A percentile compares a stretch with the other conserved stretches of the same genome.
Conservation (phyloP, 2,329 filamentous ascomycete genomes). For the Drechslerella dactyloides region DNA sequence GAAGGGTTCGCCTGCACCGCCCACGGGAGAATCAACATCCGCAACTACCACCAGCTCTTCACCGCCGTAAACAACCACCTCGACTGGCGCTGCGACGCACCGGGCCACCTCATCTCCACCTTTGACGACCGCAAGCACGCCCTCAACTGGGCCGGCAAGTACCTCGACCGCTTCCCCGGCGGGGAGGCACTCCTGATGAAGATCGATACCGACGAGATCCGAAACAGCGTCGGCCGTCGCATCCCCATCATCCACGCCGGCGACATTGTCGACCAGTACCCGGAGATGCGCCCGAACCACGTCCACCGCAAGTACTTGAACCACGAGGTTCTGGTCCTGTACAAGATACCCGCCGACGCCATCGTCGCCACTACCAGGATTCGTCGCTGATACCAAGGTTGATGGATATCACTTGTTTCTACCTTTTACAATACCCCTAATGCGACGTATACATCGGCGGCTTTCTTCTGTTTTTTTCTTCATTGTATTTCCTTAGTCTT, state of each 20-base stretch:
- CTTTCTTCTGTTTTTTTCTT: too few species aligned
- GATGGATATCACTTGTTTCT: too few species aligned
- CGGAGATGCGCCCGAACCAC: slow-evolving; percentile 9
- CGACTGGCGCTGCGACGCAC: slow-evolving; percentile 1
- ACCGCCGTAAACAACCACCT: slow-evolving; percentile 13
- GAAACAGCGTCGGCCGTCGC: background rate
- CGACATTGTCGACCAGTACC: slow-evolving; percentile 9
- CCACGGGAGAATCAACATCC: slow-evolving; percentile 3
- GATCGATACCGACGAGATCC: slow-evolving; percentile 18
- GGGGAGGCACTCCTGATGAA: background rate
- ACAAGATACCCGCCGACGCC: slow-evolving; percentile 18
- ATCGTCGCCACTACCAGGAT: too few species aligned
- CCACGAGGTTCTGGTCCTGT: slow-evolving; percentile 25
- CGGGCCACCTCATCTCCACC: slow-evolving; percentile 21
- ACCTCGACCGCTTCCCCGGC: background rate
- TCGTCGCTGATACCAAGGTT: too few species aligned
- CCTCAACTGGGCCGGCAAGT: slow-evolving; percentile 12
- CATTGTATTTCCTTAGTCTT: too few species aligned
- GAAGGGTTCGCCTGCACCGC: slow-evolving; percentile 8
- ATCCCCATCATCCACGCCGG: slow-evolving; percentile 5
- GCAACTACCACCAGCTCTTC: slow-evolving; percentile 9
- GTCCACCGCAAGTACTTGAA: background rate
- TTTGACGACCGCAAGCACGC: slow-evolving; percentile 10
- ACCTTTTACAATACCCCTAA: too few species aligned
- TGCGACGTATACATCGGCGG: too few species aligned